phyloP scores from a whole-genome alignment of 441 rosid genomes.

The Biscutella laevigata region DNA sequence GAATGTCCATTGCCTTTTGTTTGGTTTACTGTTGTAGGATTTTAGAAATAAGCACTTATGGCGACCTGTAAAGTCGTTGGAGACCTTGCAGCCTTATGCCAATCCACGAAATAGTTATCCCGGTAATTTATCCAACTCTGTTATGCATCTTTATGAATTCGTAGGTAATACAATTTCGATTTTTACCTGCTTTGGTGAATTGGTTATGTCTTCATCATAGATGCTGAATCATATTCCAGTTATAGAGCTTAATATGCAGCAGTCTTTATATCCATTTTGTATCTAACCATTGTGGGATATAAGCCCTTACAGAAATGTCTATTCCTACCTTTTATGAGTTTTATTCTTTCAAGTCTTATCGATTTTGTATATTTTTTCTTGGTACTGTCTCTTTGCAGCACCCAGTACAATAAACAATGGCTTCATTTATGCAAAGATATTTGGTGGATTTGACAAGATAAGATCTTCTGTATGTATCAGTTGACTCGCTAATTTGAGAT shows the following conservation, averaged over 20 bases:
- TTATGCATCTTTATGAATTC: not conserved
- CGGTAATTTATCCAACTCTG: conserved; percentile 34
- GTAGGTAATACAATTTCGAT: not conserved
- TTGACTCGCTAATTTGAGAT: not conserved
- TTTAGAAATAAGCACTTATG: conserved; percentile 62
- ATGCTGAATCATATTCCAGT: not conserved
- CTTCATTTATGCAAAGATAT: conserved; percentile 84
- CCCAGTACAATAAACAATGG: conserved; percentile 52
- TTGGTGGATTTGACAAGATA: conserved; percentile 91
- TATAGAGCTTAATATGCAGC: not conserved
- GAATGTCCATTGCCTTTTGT: conserved; percentile 8
- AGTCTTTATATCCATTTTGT: not conserved
- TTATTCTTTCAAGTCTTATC: not conserved
- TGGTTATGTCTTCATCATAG: not conserved
- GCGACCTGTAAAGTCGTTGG: conserved; percentile 68
- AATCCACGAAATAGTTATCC: conserved; percentile 69
- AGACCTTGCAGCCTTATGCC: conserved; percentile 86
- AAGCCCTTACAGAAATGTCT: not conserved
- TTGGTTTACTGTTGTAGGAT: conserved; percentile 35
- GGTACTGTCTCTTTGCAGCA: conserved; percentile 35
- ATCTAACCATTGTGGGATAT: not conserved
- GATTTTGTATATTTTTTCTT: not conserved
- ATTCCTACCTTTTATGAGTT: not conserved
- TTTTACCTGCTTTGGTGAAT: conserved; percentile 18
- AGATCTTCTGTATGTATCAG: conserved; percentile 67